Conservation (phyloP, 176 grass and related monocot species). For the Lolium multiflorum region DNA sequence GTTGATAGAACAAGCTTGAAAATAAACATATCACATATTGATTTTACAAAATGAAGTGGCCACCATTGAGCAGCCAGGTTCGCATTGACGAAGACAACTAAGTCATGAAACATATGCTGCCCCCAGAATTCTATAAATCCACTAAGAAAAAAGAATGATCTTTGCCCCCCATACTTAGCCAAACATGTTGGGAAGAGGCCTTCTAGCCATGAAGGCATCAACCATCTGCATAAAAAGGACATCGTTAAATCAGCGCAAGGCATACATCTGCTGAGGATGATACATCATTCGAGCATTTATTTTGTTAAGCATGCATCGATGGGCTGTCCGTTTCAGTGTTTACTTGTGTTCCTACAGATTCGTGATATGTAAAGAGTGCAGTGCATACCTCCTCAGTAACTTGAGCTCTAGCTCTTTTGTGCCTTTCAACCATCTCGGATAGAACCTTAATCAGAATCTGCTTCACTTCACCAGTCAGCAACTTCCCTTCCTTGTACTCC, state of each 20-base stretch:
- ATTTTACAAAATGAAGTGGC: conserved; percentile 31
- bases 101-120: not conserved
- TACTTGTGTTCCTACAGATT: not conserved
- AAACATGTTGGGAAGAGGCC: conserved; percentile 90
- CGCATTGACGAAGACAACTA: conserved; percentile 2
- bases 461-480: conserved; percentile 94
- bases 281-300: not conserved
- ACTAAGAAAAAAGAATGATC: not conserved
- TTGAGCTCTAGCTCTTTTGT: conserved; percentile 67
- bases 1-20: conserved; percentile 13
- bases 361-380: not conserved
- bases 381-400: conserved; percentile 80
- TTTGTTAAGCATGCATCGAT: not conserved
- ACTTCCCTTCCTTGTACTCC: conserved; percentile 79
- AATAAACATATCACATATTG: conserved; percentile 20
- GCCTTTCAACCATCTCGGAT: conserved; percentile 73
- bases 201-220: conserved; percentile 79
- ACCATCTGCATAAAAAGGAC: conserved; percentile 69
- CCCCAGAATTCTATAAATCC: not conserved
- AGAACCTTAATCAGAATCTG: conserved; percentile 57
- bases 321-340: not conserved
- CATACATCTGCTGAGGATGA: not conserved
- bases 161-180: conserved; percentile 1
- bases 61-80: not conserved
- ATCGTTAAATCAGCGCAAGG: not conserved